These are phyloP conservation scores for Colletotrichum agaves DNA, from an alignment of 2,329 filamentous ascomycete genomes.

Conservation along the genomic window DNA sequence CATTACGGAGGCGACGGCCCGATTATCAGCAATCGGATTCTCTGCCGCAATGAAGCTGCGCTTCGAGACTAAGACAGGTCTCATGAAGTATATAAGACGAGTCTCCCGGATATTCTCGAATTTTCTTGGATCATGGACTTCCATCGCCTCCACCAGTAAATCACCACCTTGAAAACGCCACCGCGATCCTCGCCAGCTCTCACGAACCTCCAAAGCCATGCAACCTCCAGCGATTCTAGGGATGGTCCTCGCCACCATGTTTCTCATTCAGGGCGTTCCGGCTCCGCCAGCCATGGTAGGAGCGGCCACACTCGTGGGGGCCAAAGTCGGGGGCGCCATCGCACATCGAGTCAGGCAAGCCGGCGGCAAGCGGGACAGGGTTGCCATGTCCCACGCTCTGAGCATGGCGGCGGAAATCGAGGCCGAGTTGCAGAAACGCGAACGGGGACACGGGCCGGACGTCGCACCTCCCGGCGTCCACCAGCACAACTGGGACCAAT, in stretches of 20 bases:
- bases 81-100: too few species aligned
- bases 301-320: background rate
- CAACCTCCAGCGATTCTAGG: background rate
- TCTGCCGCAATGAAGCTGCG: too few species aligned
- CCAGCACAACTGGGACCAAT: background rate
- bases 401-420: background rate
- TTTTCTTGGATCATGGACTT: too few species aligned
- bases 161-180: too few species aligned
- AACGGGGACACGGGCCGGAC: background rate
- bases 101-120: too few species aligned
- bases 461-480: background rate
- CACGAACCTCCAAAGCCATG: background rate
- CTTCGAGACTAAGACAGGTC: too few species aligned
- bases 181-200: background rate
- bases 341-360: too few species aligned
- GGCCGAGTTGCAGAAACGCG: background rate
- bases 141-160: too few species aligned
- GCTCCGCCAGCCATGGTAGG: background rate
- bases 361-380: background rate
- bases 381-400: background rate
- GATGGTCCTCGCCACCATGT: background rate
- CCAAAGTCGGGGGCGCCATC: background rate
- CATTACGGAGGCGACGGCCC: too few species aligned
- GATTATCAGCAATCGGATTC: too few species aligned
- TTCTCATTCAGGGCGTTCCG: background rate